These are phyloP conservation scores for Murraya koenigii DNA, from an alignment of 345 rosid species.

Conservation along the genomic window DNA sequence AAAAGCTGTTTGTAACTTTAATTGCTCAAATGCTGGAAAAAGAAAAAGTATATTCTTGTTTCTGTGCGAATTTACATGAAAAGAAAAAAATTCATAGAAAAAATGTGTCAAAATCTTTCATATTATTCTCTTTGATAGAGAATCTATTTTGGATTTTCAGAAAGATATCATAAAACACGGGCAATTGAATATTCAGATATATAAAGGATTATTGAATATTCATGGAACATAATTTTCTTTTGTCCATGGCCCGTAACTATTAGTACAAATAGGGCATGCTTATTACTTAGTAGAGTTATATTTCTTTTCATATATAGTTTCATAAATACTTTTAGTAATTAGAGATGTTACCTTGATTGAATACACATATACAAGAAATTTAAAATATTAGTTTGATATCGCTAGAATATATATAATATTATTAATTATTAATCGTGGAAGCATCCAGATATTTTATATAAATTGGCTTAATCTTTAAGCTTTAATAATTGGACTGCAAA, in stretches of 20 bases:
- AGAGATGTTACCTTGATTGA: too few species aligned
- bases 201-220: background rate
- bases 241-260: too few species aligned
- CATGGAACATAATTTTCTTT: background rate
- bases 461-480: background rate
- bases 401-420: too few species aligned
- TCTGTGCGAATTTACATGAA: background rate
- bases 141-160: background rate
- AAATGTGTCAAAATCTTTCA: background rate
- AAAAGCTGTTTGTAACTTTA: constrained; percentile 4
- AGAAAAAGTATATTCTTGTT: background rate
- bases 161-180: background rate
- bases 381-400: too few species aligned
- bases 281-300: too few species aligned
- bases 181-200: background rate
- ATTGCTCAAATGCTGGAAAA: background rate
- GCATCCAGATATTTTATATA: background rate
- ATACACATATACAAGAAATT: too few species aligned
- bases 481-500: background rate
- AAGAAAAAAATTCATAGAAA: background rate
- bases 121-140: background rate
- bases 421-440: background rate
- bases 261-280: too few species aligned
- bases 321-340: too few species aligned
- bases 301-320: too few species aligned